Percentiles rank a stretch among this genome's conserved stretches.
These are phyloP conservation scores for Ogataea glucozyma DNA, from an alignment of 805 yeast species.

Conservation along the genomic window DNA sequence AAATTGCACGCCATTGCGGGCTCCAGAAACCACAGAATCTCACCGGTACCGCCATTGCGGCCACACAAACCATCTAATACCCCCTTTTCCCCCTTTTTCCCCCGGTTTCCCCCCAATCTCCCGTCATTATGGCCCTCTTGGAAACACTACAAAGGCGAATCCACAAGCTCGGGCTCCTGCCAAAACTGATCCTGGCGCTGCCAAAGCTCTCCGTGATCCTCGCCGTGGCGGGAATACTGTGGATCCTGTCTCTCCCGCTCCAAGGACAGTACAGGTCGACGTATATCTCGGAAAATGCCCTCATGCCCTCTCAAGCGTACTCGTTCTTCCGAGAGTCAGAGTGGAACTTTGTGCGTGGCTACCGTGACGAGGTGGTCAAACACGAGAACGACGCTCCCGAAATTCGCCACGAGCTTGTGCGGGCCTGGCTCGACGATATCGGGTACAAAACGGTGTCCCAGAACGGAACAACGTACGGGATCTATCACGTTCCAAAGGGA, in stretches of 20 bases:
- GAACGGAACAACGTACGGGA: slow-evolving; percentile 57
- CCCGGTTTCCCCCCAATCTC: neutral
- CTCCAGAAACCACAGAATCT: too few species aligned
- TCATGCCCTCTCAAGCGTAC: slow-evolving; percentile 94
- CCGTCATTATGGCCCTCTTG: slow-evolving; percentile 49
- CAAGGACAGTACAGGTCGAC: slow-evolving; percentile 83
- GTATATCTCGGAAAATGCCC: slow-evolving; percentile 92
- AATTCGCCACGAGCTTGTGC: slow-evolving; percentile 48
- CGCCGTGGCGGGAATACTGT: slow-evolving; percentile 48
- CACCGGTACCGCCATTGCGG: neutral
- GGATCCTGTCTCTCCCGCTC: slow-evolving; percentile 69
- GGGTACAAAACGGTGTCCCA: slow-evolving; percentile 67
- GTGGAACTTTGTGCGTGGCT: slow-evolving; percentile 90
- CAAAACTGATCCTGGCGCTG: slow-evolving; percentile 43
- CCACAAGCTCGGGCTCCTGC: slow-evolving; percentile 47
- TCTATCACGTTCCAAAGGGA: slow-evolving; percentile 90
- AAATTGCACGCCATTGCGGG: too few species aligned
- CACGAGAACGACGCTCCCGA: slow-evolving; percentile 36
- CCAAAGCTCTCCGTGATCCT: slow-evolving; percentile 46
- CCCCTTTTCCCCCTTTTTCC: neutral
- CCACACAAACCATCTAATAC: neutral
- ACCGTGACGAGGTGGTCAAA: slow-evolving; percentile 56
- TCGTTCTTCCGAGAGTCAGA: slow-evolving; percentile 91
- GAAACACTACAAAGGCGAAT: slow-evolving; percentile 46
- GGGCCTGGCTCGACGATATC: slow-evolving; percentile 63